Evolutionary conservation across 1,139 yeast species (phyloP), one percentile per base, ranked within the genome.

Genomic region (Yamadazyma epiphylla): DNA sequence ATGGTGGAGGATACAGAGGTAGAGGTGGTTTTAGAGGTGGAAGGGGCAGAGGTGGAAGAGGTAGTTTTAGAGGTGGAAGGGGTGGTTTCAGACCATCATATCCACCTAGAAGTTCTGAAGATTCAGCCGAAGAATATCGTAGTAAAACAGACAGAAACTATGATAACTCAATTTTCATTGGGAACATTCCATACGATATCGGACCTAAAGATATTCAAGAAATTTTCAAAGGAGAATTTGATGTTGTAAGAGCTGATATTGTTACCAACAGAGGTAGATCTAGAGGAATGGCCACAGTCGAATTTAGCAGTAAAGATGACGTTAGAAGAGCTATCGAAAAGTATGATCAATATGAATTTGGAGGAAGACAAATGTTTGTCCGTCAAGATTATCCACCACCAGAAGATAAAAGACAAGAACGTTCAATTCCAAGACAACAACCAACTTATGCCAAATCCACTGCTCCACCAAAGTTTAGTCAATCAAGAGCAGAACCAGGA

Each of bases 241-340:
- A 71, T 22, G 86, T 91, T 29, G 72, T 82, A 13, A 75, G 87
- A 43, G 95, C 96, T 2, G 96, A 89, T 53, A 82, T 91, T 33
- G 83, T 89, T 34, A 80, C 82, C n/a, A 71, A 75, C 35, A 74
- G 82, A 44, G 94, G 95, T 33, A 85, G 86, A 48, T 82, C 89
- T 56, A 69, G 94, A 63, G 89, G 98, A 41, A 83, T 81, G 91
- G 94, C 89, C 30, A 86, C 96, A 13, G 96, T 91, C 24, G 97
- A 91, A 56, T 91, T 83, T 50, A 66, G 78, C 10, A 66, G 68
- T 31, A 66, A 71, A 34, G 80, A 74, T 14, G 86, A 79, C 36
- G 97, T 89, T 3, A 73, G 70, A 33, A 70, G 64, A 22, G 97
- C 97, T 15, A 87, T 91, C 43, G 64, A 67, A 32, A 70, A 76